phyloP scores from a whole-genome alignment of 805 yeast genomes.

The Hermanozyma aechmeae region DNA sequence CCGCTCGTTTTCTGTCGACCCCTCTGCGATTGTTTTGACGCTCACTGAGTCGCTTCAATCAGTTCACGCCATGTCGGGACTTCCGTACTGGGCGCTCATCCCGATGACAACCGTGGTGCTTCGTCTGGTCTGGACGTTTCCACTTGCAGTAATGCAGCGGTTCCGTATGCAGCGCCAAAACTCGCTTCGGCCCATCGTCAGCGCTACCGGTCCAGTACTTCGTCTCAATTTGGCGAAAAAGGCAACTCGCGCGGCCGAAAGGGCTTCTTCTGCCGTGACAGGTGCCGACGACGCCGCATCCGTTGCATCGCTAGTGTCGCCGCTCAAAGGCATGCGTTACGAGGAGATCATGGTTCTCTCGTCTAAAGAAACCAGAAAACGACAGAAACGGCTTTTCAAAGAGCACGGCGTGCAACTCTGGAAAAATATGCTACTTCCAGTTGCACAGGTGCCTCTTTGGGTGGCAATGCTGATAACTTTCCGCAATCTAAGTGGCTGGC shows the following conservation, averaged over 20 bases:
- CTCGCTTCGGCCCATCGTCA: constrained; percentile 57
- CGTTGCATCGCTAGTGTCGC: constrained; percentile 17
- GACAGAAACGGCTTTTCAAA: constrained; percentile 66
- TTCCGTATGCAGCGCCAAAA: constrained; percentile 62
- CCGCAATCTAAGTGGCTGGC: constrained; percentile 68
- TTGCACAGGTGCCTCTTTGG: constrained; percentile 85
- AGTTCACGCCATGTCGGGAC: constrained; percentile 45
- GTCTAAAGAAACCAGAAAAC: constrained; percentile 65
- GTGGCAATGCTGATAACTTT: constrained; percentile 66
- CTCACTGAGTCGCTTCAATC: constrained; percentile 33
- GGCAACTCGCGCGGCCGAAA: constrained; percentile 28
- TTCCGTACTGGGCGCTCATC: constrained; percentile 80
- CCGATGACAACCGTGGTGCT: constrained; percentile 64
- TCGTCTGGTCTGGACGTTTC: constrained; percentile 62
- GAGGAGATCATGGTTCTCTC: constrained; percentile 73
- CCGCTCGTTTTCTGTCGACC: constrained; percentile 23
- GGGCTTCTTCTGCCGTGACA: constrained; percentile 11
- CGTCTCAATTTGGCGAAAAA: constrained; percentile 44
- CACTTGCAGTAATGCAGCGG: constrained; percentile 69
- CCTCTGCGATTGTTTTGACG: constrained; percentile 19
- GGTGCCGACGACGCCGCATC: constrained; percentile 11
- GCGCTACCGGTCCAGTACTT: constrained; percentile 69
- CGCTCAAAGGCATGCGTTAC: constrained; percentile 44
- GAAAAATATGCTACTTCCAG: constrained; percentile 70
- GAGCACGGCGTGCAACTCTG: constrained; percentile 64